Base-by-base conservation (phyloP, 192 early-diverging fungal species). In the Umbelopsis isabellina region DNA sequence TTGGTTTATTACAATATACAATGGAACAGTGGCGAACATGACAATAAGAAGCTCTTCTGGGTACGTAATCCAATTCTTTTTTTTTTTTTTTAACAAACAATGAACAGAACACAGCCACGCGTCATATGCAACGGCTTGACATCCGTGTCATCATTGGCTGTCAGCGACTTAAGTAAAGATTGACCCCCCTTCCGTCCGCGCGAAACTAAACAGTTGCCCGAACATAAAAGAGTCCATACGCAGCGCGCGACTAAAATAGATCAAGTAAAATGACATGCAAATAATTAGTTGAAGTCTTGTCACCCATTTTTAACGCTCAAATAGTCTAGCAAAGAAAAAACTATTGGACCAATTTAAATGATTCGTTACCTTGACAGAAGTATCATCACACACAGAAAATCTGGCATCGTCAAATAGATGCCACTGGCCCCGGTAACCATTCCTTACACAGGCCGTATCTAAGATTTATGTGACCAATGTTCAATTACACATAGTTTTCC, bases 341-440 rank as follows among this genome's bases (percentile, higher is more conserved):
- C 70, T 41, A 41, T 41, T 41, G 0, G 37, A 41, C 37, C 10
- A 9, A 10, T 41, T 41, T 6, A 41, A 41, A 41, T 13, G 55
- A 5, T 58, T 58, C 13, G 11, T 73, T 84, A 89, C 88, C 82
- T 75, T 78, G 21, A 88, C 86, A 46, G 82, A 81, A 44, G 67
- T 72, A 75, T 86, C 80, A 66, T 83, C 82, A 46, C 79, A 87
- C 2, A 82, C 82, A 2, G 86, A 85, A 30, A 91, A 87, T n/a
- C 88, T 80, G 8, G 92, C 89, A 76, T 95, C 93, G 79, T 97
- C 93, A 85, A 95, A 95, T 65, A 90, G 83, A 70, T 88, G 90
- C 95, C 95, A 97, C 74, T 91, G 81, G 4, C 76, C 81, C 1
- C 86, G 76, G 46, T 84, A 73, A 12, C 85, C 84, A 65, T 87